phyloP scores from a whole-genome alignment of 1,284 basidiomycete species.

The Cryptococcus floricola region DNA sequence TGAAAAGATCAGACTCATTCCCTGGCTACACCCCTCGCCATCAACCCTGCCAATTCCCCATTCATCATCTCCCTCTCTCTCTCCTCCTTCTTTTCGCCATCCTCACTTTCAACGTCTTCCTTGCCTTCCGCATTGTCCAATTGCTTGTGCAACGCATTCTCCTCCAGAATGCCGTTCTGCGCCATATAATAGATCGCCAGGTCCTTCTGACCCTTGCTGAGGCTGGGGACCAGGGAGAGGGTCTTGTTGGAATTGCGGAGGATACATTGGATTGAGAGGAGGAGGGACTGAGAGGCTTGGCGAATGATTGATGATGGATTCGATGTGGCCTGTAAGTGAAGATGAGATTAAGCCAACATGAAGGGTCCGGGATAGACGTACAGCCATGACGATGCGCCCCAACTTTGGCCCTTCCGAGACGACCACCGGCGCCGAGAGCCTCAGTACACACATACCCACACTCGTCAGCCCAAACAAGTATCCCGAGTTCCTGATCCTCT shows the following conservation, averaged over 20 bases:
- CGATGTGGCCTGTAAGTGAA: constrained; percentile 15
- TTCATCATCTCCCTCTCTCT: constrained; percentile 13
- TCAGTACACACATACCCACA: constrained; percentile 40
- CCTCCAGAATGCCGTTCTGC: constrained; percentile 28
- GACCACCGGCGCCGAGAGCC: constrained; percentile 33
- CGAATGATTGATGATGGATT: constrained; percentile 23
- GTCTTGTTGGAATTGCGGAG: constrained; percentile 28
- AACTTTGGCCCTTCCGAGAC: constrained; percentile 28
- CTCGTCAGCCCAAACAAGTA: constrained; percentile 37
- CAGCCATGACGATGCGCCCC: constrained; percentile 27
- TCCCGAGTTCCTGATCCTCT: constrained; percentile 19
- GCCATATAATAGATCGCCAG: constrained; percentile 42
- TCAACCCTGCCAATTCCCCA: constrained; percentile 24
- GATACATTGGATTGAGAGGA: constrained; percentile 40
- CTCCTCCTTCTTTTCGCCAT: not conserved
- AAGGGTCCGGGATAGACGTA: constrained; percentile 11
- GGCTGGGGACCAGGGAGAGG: constrained; percentile 29
- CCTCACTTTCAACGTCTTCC: constrained; percentile 1
- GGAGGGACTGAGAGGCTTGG: constrained; percentile 37
- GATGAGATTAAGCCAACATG: not conserved
- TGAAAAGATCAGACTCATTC: not conserved
- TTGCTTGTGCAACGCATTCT: not conserved
- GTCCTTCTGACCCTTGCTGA: constrained; percentile 32
- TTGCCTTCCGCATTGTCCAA: not conserved
- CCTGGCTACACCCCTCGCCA: constrained; percentile 15